These are phyloP conservation scores for Tanacetum coccineum DNA, from an alignment of 129 eudicot species.

Conservation along the genomic window DNA sequence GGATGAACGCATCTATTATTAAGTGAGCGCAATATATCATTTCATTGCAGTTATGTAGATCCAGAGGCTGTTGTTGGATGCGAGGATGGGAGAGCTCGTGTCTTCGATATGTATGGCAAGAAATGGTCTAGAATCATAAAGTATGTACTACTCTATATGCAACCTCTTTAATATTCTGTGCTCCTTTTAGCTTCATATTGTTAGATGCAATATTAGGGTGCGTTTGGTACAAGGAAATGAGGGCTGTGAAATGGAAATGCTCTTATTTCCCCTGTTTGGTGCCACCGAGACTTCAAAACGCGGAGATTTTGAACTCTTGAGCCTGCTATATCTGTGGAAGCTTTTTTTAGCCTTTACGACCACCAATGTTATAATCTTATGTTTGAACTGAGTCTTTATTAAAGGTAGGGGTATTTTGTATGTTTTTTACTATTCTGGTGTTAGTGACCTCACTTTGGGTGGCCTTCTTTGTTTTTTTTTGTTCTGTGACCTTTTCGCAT, in stretches of 20 bases:
- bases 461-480: neutral
- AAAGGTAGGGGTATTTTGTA: too few relatives aligned
- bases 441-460: neutral
- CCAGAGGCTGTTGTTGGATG: conserved; percentile 91
- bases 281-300: too few relatives aligned
- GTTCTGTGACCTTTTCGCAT: neutral
- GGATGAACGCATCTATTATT: neutral
- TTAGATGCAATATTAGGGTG: neutral
- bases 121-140: conserved; percentile 79
- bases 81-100: conserved; percentile 80
- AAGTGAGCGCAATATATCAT: neutral
- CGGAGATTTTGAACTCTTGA: too few relatives aligned
- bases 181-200: conserved; percentile 10
- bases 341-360: neutral
- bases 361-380: too few relatives aligned
- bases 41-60: conserved; percentile 70
- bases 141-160: conserved; percentile 36
- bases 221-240: too few relatives aligned
- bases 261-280: too few relatives aligned
- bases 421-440: neutral
- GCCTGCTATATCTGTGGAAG: neutral
- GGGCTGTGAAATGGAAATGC: too few relatives aligned
- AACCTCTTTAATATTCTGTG: neutral
- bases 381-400: too few relatives aligned
- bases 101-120: conserved; percentile 93